Percentiles rank a stretch among this genome's conserved stretches.
Evolutionary conservation across 192 early-diverging fungal species (phyloP).

Genomic region (Linnemannia zychae): DNA sequence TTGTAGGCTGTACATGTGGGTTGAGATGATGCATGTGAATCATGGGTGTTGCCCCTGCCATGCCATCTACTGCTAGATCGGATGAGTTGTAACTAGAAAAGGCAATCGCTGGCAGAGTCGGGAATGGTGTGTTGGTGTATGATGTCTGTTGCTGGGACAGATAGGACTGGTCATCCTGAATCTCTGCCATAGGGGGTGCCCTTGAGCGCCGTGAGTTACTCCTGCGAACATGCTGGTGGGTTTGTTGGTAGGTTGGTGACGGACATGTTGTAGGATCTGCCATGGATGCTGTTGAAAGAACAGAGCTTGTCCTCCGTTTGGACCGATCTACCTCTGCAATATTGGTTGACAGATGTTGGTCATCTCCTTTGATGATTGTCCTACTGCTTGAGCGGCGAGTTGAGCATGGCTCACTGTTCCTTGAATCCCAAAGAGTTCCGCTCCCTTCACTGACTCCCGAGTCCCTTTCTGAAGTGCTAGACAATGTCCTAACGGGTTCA

Average conservation of each 20-base stretch:
- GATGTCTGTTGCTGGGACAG: neutral
- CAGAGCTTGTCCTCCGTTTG: constrained; percentile 38
- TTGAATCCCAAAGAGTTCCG: constrained; percentile 23
- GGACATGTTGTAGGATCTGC: constrained; percentile 20
- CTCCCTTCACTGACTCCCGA: constrained; percentile 29
- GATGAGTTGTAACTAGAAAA: neutral
- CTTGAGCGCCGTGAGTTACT: constrained; percentile 12
- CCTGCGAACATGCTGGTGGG: constrained; percentile 9
- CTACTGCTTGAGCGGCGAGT: constrained; percentile 22
- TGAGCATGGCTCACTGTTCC: constrained; percentile 14
- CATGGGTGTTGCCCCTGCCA: neutral
- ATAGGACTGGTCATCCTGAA: constrained; percentile 14
- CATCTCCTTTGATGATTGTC: neutral
- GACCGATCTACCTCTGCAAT: neutral
- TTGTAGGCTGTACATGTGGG: neutral
- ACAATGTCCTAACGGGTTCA: neutral
- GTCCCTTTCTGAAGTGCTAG: constrained; percentile 18
- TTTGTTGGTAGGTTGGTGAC: constrained; percentile 26
- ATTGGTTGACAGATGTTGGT: neutral
- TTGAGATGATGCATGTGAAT: neutral
- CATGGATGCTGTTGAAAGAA: constrained; percentile 13
- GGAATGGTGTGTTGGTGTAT: neutral
- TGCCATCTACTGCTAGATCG: neutral
- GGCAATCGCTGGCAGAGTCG: neutral
- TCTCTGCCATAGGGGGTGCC: constrained; percentile 22